A percentile compares a stretch with the other conserved stretches of the same genome.
These are phyloP conservation scores for Orychophragmus violaceus DNA, from an alignment of 345 rosid species.

Conservation along the genomic window DNA sequence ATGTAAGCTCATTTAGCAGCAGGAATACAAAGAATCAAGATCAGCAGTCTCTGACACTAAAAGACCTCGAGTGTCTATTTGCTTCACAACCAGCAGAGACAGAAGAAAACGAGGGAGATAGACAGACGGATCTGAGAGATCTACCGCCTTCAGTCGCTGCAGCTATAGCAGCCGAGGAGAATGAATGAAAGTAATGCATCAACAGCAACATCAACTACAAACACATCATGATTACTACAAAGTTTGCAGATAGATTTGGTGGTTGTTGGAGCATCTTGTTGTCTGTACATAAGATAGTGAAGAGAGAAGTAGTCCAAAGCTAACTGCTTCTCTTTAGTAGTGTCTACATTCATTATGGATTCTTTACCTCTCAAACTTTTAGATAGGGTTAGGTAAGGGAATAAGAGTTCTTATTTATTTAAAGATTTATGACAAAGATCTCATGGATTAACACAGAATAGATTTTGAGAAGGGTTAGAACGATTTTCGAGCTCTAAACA, in stretches of 20 bases:
- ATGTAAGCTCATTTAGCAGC: constrained; percentile 51
- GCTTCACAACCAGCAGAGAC: constrained; percentile 39
- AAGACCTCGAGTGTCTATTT: constrained; percentile 76
- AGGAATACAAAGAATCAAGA: constrained; percentile 89
- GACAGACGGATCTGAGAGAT: constrained; percentile 49
- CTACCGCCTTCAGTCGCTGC: constrained; percentile 82
- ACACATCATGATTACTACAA: constrained; percentile 1
- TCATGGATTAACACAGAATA: not conserved
- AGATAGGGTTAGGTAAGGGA: not conserved
- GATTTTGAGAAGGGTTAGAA: constrained; percentile 39
- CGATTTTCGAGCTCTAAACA: constrained; percentile 26
- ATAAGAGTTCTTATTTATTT: not conserved
- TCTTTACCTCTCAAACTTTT: not conserved
- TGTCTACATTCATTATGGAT: constrained; percentile 3
- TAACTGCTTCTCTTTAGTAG: not conserved
- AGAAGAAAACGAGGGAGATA: constrained; percentile 39
- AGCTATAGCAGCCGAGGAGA: constrained; percentile 84
- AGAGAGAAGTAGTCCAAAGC: constrained; percentile 8
- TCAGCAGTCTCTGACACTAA: constrained; percentile 67
- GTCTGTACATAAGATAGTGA: constrained; percentile 6
- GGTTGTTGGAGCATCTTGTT: not conserved
- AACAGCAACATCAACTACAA: constrained; percentile 21
- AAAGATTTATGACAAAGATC: not conserved
- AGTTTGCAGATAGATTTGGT: not conserved
- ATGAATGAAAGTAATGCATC: constrained; percentile 36